These are phyloP conservation scores for Wickerhamiella musiphila DNA, from an alignment of 805 yeast genomes.

Conservation along the genomic window DNA sequence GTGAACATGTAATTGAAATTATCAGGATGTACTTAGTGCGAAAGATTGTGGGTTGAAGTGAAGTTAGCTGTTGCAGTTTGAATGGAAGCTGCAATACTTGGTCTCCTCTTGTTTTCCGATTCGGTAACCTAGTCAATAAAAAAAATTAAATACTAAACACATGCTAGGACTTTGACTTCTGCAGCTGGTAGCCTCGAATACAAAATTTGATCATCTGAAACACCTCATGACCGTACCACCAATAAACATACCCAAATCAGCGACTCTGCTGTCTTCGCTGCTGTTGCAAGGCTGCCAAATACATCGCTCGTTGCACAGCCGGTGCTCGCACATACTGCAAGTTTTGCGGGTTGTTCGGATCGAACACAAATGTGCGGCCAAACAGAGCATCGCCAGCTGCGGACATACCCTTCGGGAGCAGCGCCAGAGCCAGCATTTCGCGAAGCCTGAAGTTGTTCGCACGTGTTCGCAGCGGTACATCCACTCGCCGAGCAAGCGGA, in stretches of 20 bases:
- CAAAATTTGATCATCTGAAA: too few relatives aligned
- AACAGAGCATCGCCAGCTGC: constrained; percentile 35
- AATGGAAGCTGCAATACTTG: too few relatives aligned
- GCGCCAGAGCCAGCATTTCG: constrained; percentile 85
- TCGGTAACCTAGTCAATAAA: too few relatives aligned
- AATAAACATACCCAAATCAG: too few relatives aligned
- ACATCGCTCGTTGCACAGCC: constrained; percentile 17
- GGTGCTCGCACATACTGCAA: constrained; percentile 20
- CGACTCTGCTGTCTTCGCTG: constrained; percentile 9
- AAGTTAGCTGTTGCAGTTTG: too few relatives aligned
- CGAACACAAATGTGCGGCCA: constrained; percentile 63
- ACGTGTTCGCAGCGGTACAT: constrained; percentile 54
- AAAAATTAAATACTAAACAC: too few relatives aligned
- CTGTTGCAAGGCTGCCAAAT: constrained; percentile 11
- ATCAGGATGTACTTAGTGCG: too few relatives aligned
- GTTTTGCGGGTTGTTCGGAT: constrained; percentile 54
- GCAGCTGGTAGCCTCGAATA: constrained; percentile 1
- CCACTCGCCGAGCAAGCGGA: constrained; percentile 62
- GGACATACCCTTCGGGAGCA: constrained; percentile 29
- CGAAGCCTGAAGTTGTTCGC: constrained; percentile 70
- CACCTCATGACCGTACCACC: too few relatives aligned
- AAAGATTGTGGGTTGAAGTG: too few relatives aligned
- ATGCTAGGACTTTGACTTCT: too few relatives aligned
- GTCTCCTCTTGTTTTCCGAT: too few relatives aligned
- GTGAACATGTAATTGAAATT: constrained; percentile 1